Base-by-base conservation (phyloP, 2,329 filamentous ascomycete genomes). In the Stemphylium vesicarium region DNA sequence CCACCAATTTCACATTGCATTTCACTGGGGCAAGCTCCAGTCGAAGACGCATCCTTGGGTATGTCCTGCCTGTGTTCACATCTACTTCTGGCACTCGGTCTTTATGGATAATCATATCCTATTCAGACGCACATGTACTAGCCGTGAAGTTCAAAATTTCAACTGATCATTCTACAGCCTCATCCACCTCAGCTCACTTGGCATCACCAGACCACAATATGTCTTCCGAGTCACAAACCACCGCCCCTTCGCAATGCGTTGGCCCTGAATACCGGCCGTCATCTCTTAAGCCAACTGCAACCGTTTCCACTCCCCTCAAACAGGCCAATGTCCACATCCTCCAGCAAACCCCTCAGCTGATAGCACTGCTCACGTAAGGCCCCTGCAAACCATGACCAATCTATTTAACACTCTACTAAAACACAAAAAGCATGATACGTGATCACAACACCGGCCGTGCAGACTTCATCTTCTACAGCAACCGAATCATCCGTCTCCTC, bases 391-490 rank as follows among this genome's bases (percentile, higher is more conserved):
- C 20, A 24, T 61, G 49, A 56, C 39, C 44, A 44, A 50, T 45
- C 45, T 20, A 13, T 24, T 4, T 18, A n/a, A 15, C 13, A 38
- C 2, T n/a, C 54, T 24, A 45, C 53, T 66, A 56, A 62, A 13
- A 18, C 16, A 4, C 3, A 37, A 15, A 40, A 47, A 98, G 94
- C 60, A 97, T 97, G 85, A 98, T 99, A 73, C 89, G 95, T 67
- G 92, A 96, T 77, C 91, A 90, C 76, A 85, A 89, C 64, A 99
- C 95, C 5, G 86, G 89, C 52, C 90, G 95, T 55, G 95, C 92
- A 59, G 95, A 99, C 77, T 99, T 99, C 76, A 97, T 99, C 73
- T 99, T 99, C 80, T 96, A 98, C 81, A 96, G 93, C 38, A 99
- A 99, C 79, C 88, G 95, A 56, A 98, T 99, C 75, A 98, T 98